Base-by-base conservation (phyloP, 73 alveolate species). In the Durusdinium trenchii region DNA sequence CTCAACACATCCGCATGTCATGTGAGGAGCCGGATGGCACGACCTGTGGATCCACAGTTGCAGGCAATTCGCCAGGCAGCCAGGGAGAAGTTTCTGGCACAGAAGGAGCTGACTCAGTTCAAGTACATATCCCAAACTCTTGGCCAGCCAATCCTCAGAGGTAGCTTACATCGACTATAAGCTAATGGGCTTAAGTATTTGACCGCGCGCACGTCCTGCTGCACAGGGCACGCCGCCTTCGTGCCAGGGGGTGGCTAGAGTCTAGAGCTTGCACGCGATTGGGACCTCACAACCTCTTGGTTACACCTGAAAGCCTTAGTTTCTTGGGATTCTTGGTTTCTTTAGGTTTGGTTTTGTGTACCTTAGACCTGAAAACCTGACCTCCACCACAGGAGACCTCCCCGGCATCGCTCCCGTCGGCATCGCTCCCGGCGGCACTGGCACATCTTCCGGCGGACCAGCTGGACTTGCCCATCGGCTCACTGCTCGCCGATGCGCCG, bases 401-500 rank as follows among this genome's bases (percentile, higher is more conserved):
- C 84, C 7, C 52, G 9, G 45, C 84, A 6, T 9, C 87, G 23
- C 43, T 18, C 61, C 60, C 86, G 57, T 47, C 12, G n/a, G 3
- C 71, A 14, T 35, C 76, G 54, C 30, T 84, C 52, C 94, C 94
- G 42, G 48, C 73, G 76, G 52, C n/a, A 10, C 43, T 84, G 76
- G 76, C 94, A 52, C 94, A 84, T 36, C 94, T 84, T 73, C 9
- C 94, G 76, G 54, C 94, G n/a, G 94, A 84, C 54, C 73, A 51
- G 94, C 94, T 84, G 54, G 20, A 84, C 26, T 51, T 50, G 54
- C 75, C 94, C 94, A 84, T 84, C 94, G 94, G 94, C 52, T 84
- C 94, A 48, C 52, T 84, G 94, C 76, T 84, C 76, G 73, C 94
- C 40, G 94, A 84, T 84, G 94, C 78, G 20, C 78, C 75, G 50